A percentile compares a stretch with the other conserved stretches of the same genome.
Evolutionary conservation across 2,329 filamentous ascomycete species (phyloP).

Genomic region (Nothopassalora personata): DNA sequence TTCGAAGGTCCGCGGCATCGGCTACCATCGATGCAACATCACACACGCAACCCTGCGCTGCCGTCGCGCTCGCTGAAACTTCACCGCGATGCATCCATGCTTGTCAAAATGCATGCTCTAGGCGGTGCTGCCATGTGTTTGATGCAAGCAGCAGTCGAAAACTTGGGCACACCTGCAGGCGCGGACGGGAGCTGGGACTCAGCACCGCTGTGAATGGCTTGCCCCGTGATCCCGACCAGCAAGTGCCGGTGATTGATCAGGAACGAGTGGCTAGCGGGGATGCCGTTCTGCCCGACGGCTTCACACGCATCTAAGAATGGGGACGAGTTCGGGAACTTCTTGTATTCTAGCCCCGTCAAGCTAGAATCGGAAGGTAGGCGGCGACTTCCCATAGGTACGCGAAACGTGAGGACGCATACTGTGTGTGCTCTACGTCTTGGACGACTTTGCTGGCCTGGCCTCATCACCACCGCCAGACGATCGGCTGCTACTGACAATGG

Average conservation of each 20-base stretch:
- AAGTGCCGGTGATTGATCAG: constrained; percentile 3
- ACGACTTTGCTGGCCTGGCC: neutral
- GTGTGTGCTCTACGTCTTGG: neutral
- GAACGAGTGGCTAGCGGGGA: constrained; percentile 3
- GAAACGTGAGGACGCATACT: neutral
- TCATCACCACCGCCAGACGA: neutral
- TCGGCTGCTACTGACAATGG: neutral
- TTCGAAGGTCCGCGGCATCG: neutral
- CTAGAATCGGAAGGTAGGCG: neutral
- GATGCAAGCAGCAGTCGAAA: neutral
- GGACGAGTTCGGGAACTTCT: neutral
- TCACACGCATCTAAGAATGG: neutral
- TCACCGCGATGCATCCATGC: neutral
- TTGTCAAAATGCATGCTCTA: neutral
- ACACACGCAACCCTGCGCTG: too few relatives aligned
- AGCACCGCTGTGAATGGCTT: neutral
- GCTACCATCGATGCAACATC: neutral
- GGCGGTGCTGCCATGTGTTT: neutral
- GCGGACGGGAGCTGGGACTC: neutral
- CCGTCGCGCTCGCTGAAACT: neutral
- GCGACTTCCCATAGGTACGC: neutral
- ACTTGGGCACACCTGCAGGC: neutral
- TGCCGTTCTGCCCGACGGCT: neutral
- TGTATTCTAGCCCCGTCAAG: neutral
- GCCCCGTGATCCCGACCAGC: neutral